Evolutionary conservation across 345 rosid species (phyloP), one percentile per base, ranked within the genome.

Genomic region (Populus alba): DNA sequence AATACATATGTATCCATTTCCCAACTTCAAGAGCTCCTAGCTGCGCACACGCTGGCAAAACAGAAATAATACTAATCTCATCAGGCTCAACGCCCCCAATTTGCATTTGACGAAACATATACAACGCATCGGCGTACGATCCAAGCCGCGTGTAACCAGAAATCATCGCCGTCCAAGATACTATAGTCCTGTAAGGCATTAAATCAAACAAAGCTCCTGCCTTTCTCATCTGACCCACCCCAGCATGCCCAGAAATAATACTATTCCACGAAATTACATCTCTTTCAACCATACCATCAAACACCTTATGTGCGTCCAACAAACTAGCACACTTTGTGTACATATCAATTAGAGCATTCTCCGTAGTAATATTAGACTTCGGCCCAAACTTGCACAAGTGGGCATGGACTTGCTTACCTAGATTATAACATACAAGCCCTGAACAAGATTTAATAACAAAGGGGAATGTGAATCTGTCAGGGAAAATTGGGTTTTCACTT

Each of bases 381-480:
- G 81, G 82, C 68, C 89, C 92, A 47, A 87, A 75, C 63, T 92
- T 92, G 27, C 61, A 76, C 49, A 87, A 75, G 31, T 90, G 90
- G 7, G 77, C 84, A 59, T 87, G 93, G 23, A 83, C 76, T 77
- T 91, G 90, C 72, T 35, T 76, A 4, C 88, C 91, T 74, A 87
- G 72, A 62, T 71, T 33, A 25, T 71, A 75, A 3, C 63, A 65
- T 73, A 55, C 67, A 29, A 87, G 85, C 72, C 83, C 89, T 5
- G 87, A 90, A 51, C 90, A 85, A 3, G 89, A 82, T 38, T 89
- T 89, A 29, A 87, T 77, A 78, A 86, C 79, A 75, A 86, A 88
- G 6, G 91, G 92, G 76, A 90, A 85, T 2, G 94, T 90, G 81
- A 90, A 90, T 77, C 81, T 71, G 65, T 87, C 87, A 11, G 96